Conservation (phyloP, 1,284 basidiomycete genomes). For the Cryptococcus sp. region DNA sequence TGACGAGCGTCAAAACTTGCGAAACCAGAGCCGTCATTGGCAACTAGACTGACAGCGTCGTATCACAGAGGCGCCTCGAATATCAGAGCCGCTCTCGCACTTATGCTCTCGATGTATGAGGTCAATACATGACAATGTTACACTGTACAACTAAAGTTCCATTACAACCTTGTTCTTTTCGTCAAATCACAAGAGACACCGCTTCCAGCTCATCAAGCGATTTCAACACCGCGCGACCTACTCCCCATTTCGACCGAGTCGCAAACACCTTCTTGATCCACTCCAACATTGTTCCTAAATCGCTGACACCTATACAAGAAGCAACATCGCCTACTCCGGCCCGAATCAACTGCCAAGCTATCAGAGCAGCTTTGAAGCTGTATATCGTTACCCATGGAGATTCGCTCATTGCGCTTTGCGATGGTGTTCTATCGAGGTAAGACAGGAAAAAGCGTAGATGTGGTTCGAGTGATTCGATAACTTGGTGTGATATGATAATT, state of each 20-base stretch:
- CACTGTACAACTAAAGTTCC: too few species aligned
- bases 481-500: conserved; percentile 11
- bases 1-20: too few species aligned
- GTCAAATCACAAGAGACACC: neutral
- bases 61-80: too few species aligned
- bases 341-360: conserved; percentile 26
- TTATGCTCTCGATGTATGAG: too few species aligned
- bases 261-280: conserved; percentile 19
- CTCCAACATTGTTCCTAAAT: conserved; percentile 8
- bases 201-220: conserved; percentile 16
- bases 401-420: conserved; percentile 4
- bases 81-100: too few species aligned
- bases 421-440: conserved; percentile 15
- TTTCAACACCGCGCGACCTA: conserved; percentile 10
- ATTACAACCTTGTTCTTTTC: neutral
- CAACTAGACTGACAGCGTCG: too few species aligned
- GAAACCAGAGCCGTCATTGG: too few species aligned
- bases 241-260: conserved; percentile 11
- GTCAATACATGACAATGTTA: too few species aligned
- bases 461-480: conserved; percentile 13
- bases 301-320: conserved; percentile 3
- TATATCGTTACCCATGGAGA: conserved; percentile 28
- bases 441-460: conserved; percentile 27
- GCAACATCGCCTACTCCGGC: conserved; percentile 8
- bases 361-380: conserved; percentile 26